Evolutionary conservation across 169 alveolate genomes (phyloP).

Genomic region (Eimeria sp.): DNA sequence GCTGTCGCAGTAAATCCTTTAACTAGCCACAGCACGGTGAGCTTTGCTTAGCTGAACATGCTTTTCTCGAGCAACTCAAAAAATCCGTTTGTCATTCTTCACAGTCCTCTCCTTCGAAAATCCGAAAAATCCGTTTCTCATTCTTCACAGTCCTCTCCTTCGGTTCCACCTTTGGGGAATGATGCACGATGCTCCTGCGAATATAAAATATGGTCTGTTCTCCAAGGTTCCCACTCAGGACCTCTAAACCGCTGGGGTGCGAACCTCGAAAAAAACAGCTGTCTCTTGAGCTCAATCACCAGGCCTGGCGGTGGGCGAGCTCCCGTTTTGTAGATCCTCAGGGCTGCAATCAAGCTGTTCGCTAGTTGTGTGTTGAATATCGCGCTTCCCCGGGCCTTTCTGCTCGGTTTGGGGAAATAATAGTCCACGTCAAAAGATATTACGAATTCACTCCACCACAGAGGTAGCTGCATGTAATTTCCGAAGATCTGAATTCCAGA

Average conservation of each 20-base stretch:
- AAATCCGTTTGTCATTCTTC: no score
- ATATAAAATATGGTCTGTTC: neutral
- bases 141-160: no score
- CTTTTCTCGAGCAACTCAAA: neutral
- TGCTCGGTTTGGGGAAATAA: neutral
- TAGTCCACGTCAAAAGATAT: neutral
- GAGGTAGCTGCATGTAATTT: neutral
- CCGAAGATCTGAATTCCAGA: neutral
- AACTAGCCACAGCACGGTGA: neutral
- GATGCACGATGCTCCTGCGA: neutral
- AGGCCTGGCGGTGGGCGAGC: neutral
- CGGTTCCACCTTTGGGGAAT: no score
- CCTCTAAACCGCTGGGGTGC: neutral
- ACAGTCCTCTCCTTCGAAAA: no score
- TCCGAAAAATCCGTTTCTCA: no score
- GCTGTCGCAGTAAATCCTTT: neutral
- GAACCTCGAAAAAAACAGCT: neutral
- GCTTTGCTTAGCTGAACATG: neutral
- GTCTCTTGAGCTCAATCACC: neutral
- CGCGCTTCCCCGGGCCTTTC: neutral
- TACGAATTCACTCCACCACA: neutral
- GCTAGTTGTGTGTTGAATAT: neutral
- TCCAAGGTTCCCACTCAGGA: constrained; percentile 9
- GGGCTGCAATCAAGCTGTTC: neutral
- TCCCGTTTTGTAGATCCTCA: neutral